A percentile compares a stretch with the other conserved stretches of the same genome.
phyloP scores from a whole-genome alignment of 1,284 basidiomycete species.

The Pascua guehoae region DNA sequence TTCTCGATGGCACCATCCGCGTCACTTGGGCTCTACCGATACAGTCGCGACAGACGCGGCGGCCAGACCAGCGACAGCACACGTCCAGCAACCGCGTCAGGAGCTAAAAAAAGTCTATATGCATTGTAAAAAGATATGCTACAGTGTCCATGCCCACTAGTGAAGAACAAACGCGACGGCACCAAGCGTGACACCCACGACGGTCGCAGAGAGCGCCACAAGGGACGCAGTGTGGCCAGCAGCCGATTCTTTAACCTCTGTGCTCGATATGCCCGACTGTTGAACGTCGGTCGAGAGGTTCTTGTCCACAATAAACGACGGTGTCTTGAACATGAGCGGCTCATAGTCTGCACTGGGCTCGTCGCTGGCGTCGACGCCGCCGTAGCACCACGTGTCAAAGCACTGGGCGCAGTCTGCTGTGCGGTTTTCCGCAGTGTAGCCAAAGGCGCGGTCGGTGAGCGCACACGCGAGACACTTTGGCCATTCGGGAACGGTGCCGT shows the following conservation, averaged over 20 bases:
- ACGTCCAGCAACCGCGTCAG: too few relatives aligned
- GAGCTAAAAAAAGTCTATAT: too few relatives aligned
- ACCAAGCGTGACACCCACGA: not conserved
- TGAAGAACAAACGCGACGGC: not conserved
- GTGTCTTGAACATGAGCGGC: constrained; percentile 27
- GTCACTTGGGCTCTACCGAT: too few relatives aligned
- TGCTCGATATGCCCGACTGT: not conserved
- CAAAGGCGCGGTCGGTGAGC: constrained; percentile 47
- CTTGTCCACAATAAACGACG: constrained; percentile 24
- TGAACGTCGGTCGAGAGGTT: constrained; percentile 16
- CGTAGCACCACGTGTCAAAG: constrained; percentile 49
- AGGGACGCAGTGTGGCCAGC: too few relatives aligned
- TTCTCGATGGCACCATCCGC: too few relatives aligned
- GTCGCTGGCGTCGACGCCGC: constrained; percentile 34
- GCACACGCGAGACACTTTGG: constrained; percentile 51
- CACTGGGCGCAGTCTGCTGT: constrained; percentile 41
- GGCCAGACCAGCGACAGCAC: too few relatives aligned
- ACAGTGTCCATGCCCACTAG: not conserved
- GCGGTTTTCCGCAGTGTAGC: constrained; percentile 33
- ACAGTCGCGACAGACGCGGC: too few relatives aligned
- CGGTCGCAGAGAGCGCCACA: too few relatives aligned
- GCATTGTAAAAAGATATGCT: not conserved
- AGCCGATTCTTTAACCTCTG: not conserved
- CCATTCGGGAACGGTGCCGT: constrained; percentile 43
- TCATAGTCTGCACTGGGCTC: constrained; percentile 14